Conservation (phyloP, 768 basidiomycete genomes). For the Russula compacta region DNA sequence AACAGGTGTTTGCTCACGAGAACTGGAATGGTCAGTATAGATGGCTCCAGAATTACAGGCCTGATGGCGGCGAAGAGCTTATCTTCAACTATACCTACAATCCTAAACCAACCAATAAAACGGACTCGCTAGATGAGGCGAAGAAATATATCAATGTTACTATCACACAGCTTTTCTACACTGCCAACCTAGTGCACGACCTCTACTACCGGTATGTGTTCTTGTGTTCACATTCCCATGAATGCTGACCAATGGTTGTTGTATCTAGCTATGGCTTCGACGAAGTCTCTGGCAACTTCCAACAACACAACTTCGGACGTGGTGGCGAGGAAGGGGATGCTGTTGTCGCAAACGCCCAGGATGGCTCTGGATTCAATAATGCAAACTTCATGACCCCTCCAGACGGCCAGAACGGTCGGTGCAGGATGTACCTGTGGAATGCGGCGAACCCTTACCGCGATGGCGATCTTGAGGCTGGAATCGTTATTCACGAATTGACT, state of each 20-base stretch:
- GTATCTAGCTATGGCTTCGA: constrained; percentile 75
- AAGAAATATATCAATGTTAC: constrained; percentile 80
- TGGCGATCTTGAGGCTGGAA: constrained; percentile 93
- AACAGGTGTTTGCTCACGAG: constrained; percentile 83
- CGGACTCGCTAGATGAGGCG: constrained; percentile 61
- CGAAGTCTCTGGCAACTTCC: constrained; percentile 91
- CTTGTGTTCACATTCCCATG: background rate
- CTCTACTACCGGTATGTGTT: constrained; percentile 56
- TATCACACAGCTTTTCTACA: constrained; percentile 85
- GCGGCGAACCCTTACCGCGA: constrained; percentile 85
- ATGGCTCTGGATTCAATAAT: constrained; percentile 88
- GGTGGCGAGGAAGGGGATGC: constrained; percentile 84
- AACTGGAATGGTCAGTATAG: constrained; percentile 70
- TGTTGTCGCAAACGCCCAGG: constrained; percentile 92
- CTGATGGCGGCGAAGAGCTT: constrained; percentile 47
- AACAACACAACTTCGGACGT: constrained; percentile 91
- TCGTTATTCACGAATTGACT: constrained; percentile 83
- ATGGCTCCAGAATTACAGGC: constrained; percentile 71
- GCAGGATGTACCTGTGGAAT: constrained; percentile 97
- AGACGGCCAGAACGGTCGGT: constrained; percentile 78
- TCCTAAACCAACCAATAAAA: constrained; percentile 46
- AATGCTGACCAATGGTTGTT: background rate
- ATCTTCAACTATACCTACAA: constrained; percentile 68
- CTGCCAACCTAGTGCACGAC: constrained; percentile 72
- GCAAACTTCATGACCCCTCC: constrained; percentile 88